A percentile compares a stretch with the other conserved stretches of the same genome.
phyloP scores from a whole-genome alignment of 2,329 filamentous ascomycete genomes.

The Talaromyces sp. region DNA sequence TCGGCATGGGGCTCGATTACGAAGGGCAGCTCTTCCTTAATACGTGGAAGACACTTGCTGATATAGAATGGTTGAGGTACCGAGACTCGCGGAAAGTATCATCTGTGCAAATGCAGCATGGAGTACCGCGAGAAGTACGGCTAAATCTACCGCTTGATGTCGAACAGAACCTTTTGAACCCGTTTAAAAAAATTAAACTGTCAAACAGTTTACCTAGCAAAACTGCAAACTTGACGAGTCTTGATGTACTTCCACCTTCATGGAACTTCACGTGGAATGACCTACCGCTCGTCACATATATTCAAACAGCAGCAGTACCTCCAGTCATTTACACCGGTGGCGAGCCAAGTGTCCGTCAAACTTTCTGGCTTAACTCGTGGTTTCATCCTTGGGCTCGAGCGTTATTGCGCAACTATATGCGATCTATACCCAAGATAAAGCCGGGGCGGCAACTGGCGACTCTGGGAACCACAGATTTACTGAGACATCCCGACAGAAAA shows the following conservation, averaged over 20 bases:
- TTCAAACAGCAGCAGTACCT: slow-evolving; percentile 44
- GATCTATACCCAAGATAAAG: slow-evolving; percentile 37
- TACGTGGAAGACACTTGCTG: slow-evolving; percentile 34
- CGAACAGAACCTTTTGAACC: slow-evolving; percentile 25
- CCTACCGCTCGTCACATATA: slow-evolving; percentile 45
- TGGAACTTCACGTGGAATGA: slow-evolving; percentile 38
- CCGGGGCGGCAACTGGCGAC: slow-evolving; percentile 41
- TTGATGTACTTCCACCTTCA: slow-evolving; percentile 42
- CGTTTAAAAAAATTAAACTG: slow-evolving; percentile 31
- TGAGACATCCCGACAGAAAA: slow-evolving; percentile 49
- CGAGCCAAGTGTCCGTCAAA: slow-evolving; percentile 27
- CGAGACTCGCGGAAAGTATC: slow-evolving; percentile 35
- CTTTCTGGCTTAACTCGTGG: slow-evolving; percentile 47
- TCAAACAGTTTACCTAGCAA: slow-evolving; percentile 23
- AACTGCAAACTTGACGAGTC: slow-evolving; percentile 31
- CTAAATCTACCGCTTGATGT: slow-evolving; percentile 38
- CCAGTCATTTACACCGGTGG: slow-evolving; percentile 41
- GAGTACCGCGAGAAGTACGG: slow-evolving; percentile 34
- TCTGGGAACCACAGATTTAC: slow-evolving; percentile 44
- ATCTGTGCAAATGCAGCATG: slow-evolving; percentile 30
- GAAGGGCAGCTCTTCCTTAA: slow-evolving; percentile 48
- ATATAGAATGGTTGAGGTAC: slow-evolving; percentile 40
- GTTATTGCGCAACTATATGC: slow-evolving; percentile 47
- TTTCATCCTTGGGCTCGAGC: slow-evolving; percentile 45
- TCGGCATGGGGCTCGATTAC: slow-evolving; percentile 50